Base-by-base conservation (phyloP, 352 stramenopile species). In the Phytophthora vignae region DNA sequence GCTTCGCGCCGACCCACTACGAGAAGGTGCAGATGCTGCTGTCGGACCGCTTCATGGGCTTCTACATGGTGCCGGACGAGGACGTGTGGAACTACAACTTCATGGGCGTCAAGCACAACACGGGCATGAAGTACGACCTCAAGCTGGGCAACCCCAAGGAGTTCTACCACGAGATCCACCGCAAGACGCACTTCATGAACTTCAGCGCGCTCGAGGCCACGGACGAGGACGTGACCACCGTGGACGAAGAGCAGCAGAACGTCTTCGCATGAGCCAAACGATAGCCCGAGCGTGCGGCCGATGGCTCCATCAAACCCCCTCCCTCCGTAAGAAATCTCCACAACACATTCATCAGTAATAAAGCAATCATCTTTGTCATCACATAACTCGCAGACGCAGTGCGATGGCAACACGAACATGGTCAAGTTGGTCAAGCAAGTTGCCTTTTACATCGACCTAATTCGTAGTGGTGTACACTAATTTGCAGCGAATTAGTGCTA, bases 51-150 rank as follows among this genome's bases (percentile, higher is more conserved):
- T 99, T 99, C 91, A 88, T 99, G 66, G 98, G 98, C 14, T 99
- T 99, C 81, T 99, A 99, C 84, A 98, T 99, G 95, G 97, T 99
- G 55, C 98, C 98, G 8, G 95, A 99, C 55, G 96, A 99, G 66
- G 95, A 98, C 21, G 84, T 99, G 58, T 99, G 98, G 98, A 99
- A 99, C 83, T 99, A 99, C 86, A 99, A 99, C 76, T 99, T 99
- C 74, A 98, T 99, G 90, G 98, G 98, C 60, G 97, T 99, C 49
- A 99, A 99, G 77, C 97, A 99, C 88, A 98, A 95, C 58, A 91
- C 88, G 21, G 91, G 88, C 42, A 99, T 99, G 97, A 97, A 99
- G 71, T 99, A 99, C 76, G 85, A 92, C 70, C 81, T 99, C 40
- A 99, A 98, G 73, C 90, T 99, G 40, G 98, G 98, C 71, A 98